Conservation (phyloP, 192 early-diverging fungal species). For the Coemansia sp. region DNA sequence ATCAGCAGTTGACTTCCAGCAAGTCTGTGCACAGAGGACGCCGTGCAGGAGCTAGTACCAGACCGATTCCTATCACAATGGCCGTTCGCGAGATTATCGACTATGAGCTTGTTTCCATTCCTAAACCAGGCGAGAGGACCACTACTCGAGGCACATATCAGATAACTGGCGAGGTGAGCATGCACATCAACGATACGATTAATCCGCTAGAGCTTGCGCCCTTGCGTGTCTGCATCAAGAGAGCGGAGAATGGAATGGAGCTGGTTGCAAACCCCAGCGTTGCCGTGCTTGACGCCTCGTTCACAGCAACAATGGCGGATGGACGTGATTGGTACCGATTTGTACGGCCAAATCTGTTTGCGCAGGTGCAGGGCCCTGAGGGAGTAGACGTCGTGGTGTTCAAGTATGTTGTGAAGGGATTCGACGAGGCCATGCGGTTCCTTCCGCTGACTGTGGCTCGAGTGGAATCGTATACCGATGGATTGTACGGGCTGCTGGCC, state of each 20-base stretch:
- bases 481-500: slow-evolving; percentile 21
- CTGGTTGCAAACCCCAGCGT: slow-evolving; percentile 48
- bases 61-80: slow-evolving; percentile 33
- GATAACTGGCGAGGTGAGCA: slow-evolving; percentile 36
- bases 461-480: slow-evolving; percentile 5
- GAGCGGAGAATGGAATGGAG: slow-evolving; percentile 14
- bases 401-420: slow-evolving; percentile 34
- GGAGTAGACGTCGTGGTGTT: slow-evolving; percentile 33
- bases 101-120: slow-evolving; percentile 10
- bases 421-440: background rate
- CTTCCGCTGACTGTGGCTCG: slow-evolving; percentile 18
- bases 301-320: slow-evolving; percentile 26
- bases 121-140: background rate
- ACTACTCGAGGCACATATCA: slow-evolving; percentile 4
- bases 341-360: slow-evolving; percentile 52
- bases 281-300: slow-evolving; percentile 38
- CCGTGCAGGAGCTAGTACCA: slow-evolving; percentile 18
- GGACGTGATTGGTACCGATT: slow-evolving; percentile 50
- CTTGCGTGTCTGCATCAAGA: slow-evolving; percentile 41
- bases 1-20: slow-evolving; percentile 1
- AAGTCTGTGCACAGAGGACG: slow-evolving; percentile 26
- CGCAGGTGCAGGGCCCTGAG: slow-evolving; percentile 14
- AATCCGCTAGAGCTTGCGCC: slow-evolving; percentile 49
- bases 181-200: slow-evolving; percentile 29
- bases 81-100: slow-evolving; percentile 41